Evolutionary conservation across 2,329 filamentous ascomycete species (phyloP).

Genomic region (Pestalotiopsis sp.): DNA sequence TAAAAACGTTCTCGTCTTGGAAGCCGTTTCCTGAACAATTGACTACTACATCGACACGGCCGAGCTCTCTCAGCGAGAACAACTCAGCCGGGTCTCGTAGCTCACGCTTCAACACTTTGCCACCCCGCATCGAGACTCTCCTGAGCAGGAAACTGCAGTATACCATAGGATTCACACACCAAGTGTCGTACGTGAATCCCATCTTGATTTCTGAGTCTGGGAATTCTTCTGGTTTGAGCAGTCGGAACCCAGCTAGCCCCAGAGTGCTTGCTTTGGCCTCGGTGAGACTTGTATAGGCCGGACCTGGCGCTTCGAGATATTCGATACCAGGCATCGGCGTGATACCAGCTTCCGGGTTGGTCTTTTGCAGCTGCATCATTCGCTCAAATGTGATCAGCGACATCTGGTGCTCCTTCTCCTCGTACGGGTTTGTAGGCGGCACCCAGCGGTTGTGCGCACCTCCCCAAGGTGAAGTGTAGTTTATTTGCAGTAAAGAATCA

Average conservation of each 20-base stretch:
- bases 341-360: slow-evolving; percentile 45
- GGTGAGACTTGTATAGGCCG: slow-evolving; percentile 41
- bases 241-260: slow-evolving; percentile 39
- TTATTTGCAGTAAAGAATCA: slow-evolving; percentile 41
- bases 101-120: slow-evolving; percentile 35
- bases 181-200: slow-evolving; percentile 55
- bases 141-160: slow-evolving; percentile 52
- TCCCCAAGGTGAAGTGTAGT: slow-evolving; percentile 61
- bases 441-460: slow-evolving; percentile 59
- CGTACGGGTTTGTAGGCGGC: slow-evolving; percentile 36
- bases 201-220: slow-evolving; percentile 43
- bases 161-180: slow-evolving; percentile 57
- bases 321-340: slow-evolving; percentile 53
- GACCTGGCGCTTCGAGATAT: slow-evolving; percentile 49
- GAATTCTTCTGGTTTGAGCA: slow-evolving; percentile 38
- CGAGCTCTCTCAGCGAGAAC: slow-evolving; percentile 34
- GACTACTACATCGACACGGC: slow-evolving; percentile 36
- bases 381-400: slow-evolving; percentile 43
- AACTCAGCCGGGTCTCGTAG: slow-evolving; percentile 40
- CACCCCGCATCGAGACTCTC: slow-evolving; percentile 41
- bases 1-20: slow-evolving; percentile 41
- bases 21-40: slow-evolving; percentile 52
- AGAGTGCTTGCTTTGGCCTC: slow-evolving; percentile 32
- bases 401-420: slow-evolving; percentile 44
- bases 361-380: slow-evolving; percentile 37